Evolutionary conservation across 2,329 filamentous ascomycete genomes (phyloP).

Genomic region (Trichothecium sympodiale): DNA sequence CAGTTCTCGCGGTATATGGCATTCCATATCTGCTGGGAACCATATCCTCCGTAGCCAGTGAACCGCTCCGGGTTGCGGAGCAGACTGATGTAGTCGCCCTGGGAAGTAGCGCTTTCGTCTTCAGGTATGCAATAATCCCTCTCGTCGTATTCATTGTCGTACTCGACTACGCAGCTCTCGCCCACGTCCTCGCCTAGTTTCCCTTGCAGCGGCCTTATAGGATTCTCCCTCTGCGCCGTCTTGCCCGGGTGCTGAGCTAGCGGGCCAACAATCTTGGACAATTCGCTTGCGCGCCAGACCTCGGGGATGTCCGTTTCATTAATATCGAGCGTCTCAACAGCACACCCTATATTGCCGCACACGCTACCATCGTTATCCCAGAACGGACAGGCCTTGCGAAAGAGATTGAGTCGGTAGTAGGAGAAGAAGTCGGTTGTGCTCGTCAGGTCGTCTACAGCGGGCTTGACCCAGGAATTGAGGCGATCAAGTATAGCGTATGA

Average conservation of each 20-base stretch:
- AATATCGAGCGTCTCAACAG: constrained; percentile 88
- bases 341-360: constrained; percentile 94
- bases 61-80: constrained; percentile 90
- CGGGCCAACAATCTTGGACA: constrained; percentile 86
- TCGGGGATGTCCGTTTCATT: constrained; percentile 88
- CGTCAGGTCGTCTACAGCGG: constrained; percentile 70
- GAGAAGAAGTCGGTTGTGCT: constrained; percentile 93
- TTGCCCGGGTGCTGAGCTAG: constrained; percentile 80
- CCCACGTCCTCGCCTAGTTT: constrained; percentile 76
- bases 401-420: constrained; percentile 91
- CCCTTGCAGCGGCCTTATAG: constrained; percentile 66
- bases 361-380: constrained; percentile 89
- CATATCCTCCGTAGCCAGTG: constrained; percentile 81
- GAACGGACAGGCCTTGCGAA: constrained; percentile 89
- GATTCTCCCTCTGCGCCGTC: constrained; percentile 58
- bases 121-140: constrained; percentile 95
- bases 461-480: constrained; percentile 67
- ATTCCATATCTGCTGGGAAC: constrained; percentile 87
- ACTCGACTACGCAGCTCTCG: constrained; percentile 94
- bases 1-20: constrained; percentile 97
- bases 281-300: constrained; percentile 83
- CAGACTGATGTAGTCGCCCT: constrained; percentile 93
- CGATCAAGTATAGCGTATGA: constrained; percentile 84
- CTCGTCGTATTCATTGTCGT: constrained; percentile 93
- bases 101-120: constrained; percentile 74